These are phyloP conservation scores for Pseudovirgaria hyperparasitica DNA, from an alignment of 2,329 filamentous ascomycete genomes.

Conservation along the genomic window DNA sequence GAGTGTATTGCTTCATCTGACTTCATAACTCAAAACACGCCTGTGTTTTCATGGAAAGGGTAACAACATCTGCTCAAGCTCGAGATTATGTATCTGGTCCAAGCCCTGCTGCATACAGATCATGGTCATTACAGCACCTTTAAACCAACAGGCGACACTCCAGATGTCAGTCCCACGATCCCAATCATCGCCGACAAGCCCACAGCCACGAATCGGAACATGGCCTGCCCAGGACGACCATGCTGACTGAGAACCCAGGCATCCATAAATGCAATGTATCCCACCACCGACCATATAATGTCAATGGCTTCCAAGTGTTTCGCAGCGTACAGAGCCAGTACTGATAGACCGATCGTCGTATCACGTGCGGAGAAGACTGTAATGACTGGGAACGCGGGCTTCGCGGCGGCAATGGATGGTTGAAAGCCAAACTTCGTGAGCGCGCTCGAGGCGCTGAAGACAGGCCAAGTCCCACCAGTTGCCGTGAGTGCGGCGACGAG, in stretches of 20 bases:
- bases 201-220: too few species aligned
- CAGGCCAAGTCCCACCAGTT: conserved; percentile 9
- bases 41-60: too few species aligned
- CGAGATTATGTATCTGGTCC: too few species aligned
- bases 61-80: too few species aligned
- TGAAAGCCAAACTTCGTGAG: conserved; percentile 8
- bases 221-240: conserved; percentile 6
- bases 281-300: conserved; percentile 8
- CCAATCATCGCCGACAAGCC: too few species aligned
- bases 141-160: too few species aligned
- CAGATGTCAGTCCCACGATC: too few species aligned
- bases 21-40: too few species aligned
- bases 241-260: conserved; percentile 8
- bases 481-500: conserved; percentile 10
- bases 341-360: conserved; percentile 8
- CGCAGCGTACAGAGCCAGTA: conserved; percentile 10
- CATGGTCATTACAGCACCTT: too few species aligned
- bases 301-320: conserved; percentile 11
- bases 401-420: conserved; percentile 5
- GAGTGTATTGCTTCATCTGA: too few species aligned
- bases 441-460: conserved; percentile 6
- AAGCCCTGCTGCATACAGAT: too few species aligned
- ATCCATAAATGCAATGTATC: conserved; percentile 10
- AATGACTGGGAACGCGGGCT: conserved; percentile 10
- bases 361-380: conserved; percentile 8